Conservation (phyloP, 495 filamentous ascomycete genomes). For the Hypomontagnella monticulosa region DNA sequence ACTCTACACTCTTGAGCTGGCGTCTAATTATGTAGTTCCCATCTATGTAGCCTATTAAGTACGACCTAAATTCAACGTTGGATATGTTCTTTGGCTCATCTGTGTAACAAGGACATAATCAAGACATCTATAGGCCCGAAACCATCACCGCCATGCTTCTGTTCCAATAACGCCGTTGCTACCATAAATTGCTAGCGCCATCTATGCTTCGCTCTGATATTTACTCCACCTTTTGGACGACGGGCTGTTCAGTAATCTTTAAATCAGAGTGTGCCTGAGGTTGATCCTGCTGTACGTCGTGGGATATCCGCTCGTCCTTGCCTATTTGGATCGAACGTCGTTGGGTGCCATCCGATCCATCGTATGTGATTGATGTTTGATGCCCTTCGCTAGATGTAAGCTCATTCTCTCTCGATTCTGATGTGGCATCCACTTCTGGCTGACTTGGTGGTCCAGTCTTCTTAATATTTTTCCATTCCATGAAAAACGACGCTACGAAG, state of each 20-base stretch:
- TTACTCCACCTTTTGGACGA: neutral
- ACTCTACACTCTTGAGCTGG: no score
- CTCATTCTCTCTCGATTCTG: constrained; percentile 4
- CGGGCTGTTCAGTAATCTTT: neutral
- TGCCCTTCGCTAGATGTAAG: constrained; percentile 14
- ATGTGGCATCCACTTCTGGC: constrained; percentile 5
- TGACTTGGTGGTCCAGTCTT: constrained; percentile 35
- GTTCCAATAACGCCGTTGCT: constrained; percentile 12
- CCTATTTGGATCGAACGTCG: constrained; percentile 7
- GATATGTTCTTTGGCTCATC: constrained; percentile 8
- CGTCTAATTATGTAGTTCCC: no score
- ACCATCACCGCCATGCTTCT: neutral
- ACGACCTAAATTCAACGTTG: neutral
- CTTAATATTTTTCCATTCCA: constrained; percentile 73
- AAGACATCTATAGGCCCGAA: neutral
- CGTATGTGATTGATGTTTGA: neutral
- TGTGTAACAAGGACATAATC: neutral
- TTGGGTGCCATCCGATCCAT: neutral
- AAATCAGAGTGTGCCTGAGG: neutral
- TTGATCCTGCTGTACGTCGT: neutral
- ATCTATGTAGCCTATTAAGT: no score
- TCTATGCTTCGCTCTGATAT: neutral
- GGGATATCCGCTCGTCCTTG: constrained; percentile 18
- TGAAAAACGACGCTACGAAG: constrained; percentile 60
- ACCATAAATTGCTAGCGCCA: neutral